Evolutionary conservation across 192 early-diverging fungal species (phyloP).

Genomic region (Coemansia sp.): DNA sequence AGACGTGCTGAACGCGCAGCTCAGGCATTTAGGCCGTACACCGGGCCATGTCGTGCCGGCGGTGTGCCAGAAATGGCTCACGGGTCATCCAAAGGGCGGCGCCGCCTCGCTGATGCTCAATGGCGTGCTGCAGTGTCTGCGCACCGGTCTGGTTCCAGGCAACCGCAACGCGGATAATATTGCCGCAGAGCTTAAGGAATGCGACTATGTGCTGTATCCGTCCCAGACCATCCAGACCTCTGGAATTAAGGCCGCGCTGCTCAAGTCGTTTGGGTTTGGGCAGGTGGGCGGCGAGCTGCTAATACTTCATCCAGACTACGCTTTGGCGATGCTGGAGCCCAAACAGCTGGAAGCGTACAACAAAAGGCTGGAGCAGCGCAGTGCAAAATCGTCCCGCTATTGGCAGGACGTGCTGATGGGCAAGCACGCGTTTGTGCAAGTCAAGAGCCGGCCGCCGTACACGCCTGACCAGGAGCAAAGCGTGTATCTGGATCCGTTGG

Average conservation of each 20-base stretch:
- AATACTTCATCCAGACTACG: slow-evolving; percentile 64
- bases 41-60: slow-evolving; percentile 77
- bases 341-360: slow-evolving; percentile 17
- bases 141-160: slow-evolving; percentile 83
- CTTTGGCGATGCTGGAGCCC: slow-evolving; percentile 37
- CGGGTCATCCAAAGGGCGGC: slow-evolving; percentile 87
- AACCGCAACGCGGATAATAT: slow-evolving; percentile 71
- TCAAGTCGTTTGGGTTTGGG: slow-evolving; percentile 70
- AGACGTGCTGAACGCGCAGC: slow-evolving; percentile 79
- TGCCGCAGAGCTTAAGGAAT: slow-evolving; percentile 62
- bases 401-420: slow-evolving; percentile 30
- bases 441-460: slow-evolving; percentile 22
- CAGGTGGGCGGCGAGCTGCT: slow-evolving; percentile 68
- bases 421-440: slow-evolving; percentile 32
- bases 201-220: slow-evolving; percentile 78
- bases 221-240: slow-evolving; percentile 63
- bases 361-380: slow-evolving; percentile 3
- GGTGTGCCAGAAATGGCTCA: slow-evolving; percentile 90
- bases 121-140: slow-evolving; percentile 77
- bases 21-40: slow-evolving; percentile 81
- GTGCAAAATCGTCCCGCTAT: slow-evolving; percentile 8
- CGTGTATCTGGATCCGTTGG: slow-evolving; percentile 16
- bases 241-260: slow-evolving; percentile 62
- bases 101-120: slow-evolving; percentile 95
- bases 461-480: slow-evolving; percentile 18